Base-by-base conservation (phyloP, 495 filamentous ascomycete genomes). In the Penicillium roqueforti region DNA sequence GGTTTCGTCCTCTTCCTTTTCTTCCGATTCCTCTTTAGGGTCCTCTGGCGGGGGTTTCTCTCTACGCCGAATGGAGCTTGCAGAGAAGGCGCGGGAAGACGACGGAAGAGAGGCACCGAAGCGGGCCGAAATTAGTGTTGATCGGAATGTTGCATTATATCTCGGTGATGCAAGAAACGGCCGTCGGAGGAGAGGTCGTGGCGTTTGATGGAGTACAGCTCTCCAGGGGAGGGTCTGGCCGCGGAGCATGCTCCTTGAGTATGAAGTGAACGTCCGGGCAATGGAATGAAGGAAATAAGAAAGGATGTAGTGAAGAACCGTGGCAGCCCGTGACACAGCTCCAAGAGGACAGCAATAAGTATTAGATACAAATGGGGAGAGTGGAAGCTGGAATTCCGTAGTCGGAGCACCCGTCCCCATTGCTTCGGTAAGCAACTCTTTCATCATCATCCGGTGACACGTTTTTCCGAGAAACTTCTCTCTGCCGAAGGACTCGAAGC, bases 171-270 rank as follows among this genome's bases (percentile, higher is more conserved):
- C 50, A 40, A 68, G 57, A n/a, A 68, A 61, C 31, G 71, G 56
- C 41, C 65, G 67, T 45, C 65, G 62, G 43, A 70, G 52, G 31
- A 73, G 53, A 51, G 73, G 58, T 51, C 73, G 72, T 65, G 70
- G 61, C 58, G 70, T 71, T 68, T 69, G 67, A 49, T 74, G 74
- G 69, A 80, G 74, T 66, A 73, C 72, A 68, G 72, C 76, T 73
- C 78, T 79, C 78, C 77, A 80, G 72, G 76, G 75, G 62, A 80
- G 67, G 58, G 73, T 75, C 69, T 77, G 76, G 68, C 74, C 71
- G 71, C 73, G 73, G 68, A 80, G 68, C 78, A 80, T 80, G 68
- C 76, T 80, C 68, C 52, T 62, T 25, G 53, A 51, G 40, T 59
- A 58, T 60, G 57, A 32, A 36, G 23, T 11, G 28, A 25, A 29